Conservation (phyloP, 305 asterid species). For the Petunia hybrid region DNA sequence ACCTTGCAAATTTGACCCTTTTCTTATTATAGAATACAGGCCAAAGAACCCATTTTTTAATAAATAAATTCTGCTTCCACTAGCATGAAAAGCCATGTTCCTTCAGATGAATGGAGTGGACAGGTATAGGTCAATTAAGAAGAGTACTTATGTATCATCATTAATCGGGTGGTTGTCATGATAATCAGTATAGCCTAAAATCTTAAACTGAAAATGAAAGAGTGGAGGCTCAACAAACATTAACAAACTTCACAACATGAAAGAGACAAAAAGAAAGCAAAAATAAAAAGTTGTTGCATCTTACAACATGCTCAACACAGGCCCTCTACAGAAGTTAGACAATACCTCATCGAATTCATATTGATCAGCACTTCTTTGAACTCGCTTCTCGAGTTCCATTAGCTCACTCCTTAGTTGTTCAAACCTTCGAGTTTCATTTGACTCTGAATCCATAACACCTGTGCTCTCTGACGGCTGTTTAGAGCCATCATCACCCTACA, state of each 20-base stretch:
- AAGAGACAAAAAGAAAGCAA: slow-evolving; percentile 16
- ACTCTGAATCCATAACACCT: slow-evolving; percentile 55
- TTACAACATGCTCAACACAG: slow-evolving; percentile 11
- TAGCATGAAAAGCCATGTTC: slow-evolving; percentile 17
- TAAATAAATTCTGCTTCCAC: background rate
- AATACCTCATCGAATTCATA: slow-evolving; percentile 75
- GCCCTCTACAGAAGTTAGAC: slow-evolving; percentile 23
- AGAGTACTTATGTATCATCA: background rate
- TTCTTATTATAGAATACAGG: background rate
- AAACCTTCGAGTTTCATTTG: slow-evolving; percentile 80
- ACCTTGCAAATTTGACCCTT: too few species aligned
- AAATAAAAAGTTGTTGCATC: slow-evolving; percentile 6
- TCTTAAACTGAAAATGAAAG: background rate
- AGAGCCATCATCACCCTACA: slow-evolving; percentile 58
- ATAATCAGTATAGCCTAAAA: slow-evolving; percentile 4
- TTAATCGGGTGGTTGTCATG: background rate
- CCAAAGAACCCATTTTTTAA: background rate
- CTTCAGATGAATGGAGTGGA: background rate
- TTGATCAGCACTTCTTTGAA: slow-evolving; percentile 75
- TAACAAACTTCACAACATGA: slow-evolving; percentile 11
- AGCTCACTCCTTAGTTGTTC: slow-evolving; percentile 81
- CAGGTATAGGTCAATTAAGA: background rate
- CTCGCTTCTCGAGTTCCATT: slow-evolving; percentile 93
- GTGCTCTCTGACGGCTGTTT: slow-evolving; percentile 53
- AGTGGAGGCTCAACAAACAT: slow-evolving; percentile 4